Base-by-base conservation (phyloP, 495 filamentous ascomycete genomes). In the Aspergillus baeticus region DNA sequence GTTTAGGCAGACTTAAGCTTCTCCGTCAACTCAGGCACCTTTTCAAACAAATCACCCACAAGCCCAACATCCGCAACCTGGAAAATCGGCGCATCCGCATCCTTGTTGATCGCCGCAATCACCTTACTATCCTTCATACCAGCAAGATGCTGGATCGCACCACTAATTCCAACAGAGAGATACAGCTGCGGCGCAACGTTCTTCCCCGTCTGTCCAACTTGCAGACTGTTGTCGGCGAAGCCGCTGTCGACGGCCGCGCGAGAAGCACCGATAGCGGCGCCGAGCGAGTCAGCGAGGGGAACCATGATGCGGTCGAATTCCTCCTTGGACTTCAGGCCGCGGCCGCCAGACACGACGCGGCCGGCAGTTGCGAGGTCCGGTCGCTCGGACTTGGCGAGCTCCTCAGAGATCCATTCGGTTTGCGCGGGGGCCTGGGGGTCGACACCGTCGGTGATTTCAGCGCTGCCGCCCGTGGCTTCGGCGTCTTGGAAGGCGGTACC, bases 101-200 rank as follows among this genome's bases (percentile, higher is more conserved):
- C 94, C 80, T 98, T 98, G 80, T 98, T 98, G 69, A 98, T 98
- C 26, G 90, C 90, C 35, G 92, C 95, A 80, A 98, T 98, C 57
- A 98, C 95, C 80, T 98, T 98, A 79, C 90, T 96, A 69, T 98
- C 94, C 83, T 98, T 98, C 94, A 98, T 98, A 68, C 94, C 94
- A 38, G 95, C 95, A 73, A 98, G 76, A 82, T 98, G 94, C 75
- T 98, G 94, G 60, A 98, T 98, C 20, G 94, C 94, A 43, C 94
- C 94, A 6, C 89, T 94, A 66, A 98, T 98, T 64, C 94, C 94
- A 14, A 92, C 93, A 29, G 90, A 94, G 55, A 98, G 81, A 69
- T 98, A 98, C 57, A 98, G 77, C 72, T 98, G 87, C 51, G 94
- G 94, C 38, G 94, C 94, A 31, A 98, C 92, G 56, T 96, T 95